Conservation (phyloP, 345 rosid species). For the Pistacia atlantica region DNA sequence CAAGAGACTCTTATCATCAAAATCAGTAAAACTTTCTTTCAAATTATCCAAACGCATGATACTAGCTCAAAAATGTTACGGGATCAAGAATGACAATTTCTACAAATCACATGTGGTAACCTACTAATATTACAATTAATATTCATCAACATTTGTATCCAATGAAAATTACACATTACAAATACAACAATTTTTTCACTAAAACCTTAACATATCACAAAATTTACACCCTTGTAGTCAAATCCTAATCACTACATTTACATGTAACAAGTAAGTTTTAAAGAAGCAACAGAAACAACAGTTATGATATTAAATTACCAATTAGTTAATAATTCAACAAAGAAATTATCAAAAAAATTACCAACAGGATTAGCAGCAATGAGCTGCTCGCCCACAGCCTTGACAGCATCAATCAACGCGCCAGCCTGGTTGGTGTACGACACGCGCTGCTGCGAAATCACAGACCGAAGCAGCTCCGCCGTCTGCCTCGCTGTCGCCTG, state of each 20-base stretch:
- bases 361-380: slow-evolving; percentile 94
- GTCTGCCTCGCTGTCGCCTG: slow-evolving; percentile 89
- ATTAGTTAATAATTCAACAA: background rate
- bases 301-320: background rate
- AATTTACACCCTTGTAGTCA: background rate
- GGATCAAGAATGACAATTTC: no score
- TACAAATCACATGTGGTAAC: no score
- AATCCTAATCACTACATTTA: background rate
- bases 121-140: no score
- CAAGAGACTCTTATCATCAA: no score
- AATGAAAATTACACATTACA: no score
- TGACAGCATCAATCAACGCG: slow-evolving; percentile 82
- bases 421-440: slow-evolving; percentile 83
- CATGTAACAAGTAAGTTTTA: background rate
- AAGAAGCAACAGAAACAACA: background rate
- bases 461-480: slow-evolving; percentile 79
- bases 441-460: slow-evolving; percentile 87
- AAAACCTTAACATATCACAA: no score
- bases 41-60: no score
- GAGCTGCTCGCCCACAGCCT: slow-evolving; percentile 75
- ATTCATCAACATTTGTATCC: no score
- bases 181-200: no score
- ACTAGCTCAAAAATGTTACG: no score
- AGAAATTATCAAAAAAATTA: slow-evolving; percentile 29
- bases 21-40: no score